Percentiles rank a stretch among this genome's conserved stretches.
These are phyloP conservation scores for Xylaria hypoxylon DNA, from an alignment of 2,329 filamentous ascomycete species.

Conservation along the genomic window DNA sequence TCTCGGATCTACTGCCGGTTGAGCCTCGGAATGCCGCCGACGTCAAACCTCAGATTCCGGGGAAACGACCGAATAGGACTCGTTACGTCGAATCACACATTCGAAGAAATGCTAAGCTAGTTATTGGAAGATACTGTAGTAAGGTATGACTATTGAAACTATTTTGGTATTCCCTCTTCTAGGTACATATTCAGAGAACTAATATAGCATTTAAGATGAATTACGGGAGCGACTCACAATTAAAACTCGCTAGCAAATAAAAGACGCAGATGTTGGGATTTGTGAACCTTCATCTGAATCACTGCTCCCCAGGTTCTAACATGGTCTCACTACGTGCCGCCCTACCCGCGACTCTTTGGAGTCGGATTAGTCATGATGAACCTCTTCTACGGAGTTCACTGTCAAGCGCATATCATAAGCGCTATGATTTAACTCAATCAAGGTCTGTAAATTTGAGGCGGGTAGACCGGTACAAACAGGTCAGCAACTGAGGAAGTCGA, in stretches of 20 bases:
- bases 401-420: not conserved
- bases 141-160: not conserved
- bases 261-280: not conserved
- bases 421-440: not conserved
- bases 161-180: not conserved
- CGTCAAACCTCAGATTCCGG: not conserved
- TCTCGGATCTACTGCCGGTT: constrained; percentile 11
- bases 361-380: not conserved
- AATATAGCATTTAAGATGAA: not conserved
- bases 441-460: not conserved
- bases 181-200: not conserved
- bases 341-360: not conserved
- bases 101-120: not conserved
- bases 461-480: not conserved
- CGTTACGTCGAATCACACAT: not conserved
- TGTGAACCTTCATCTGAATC: not conserved
- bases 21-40: constrained; percentile 6
- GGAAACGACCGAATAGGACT: not conserved
- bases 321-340: constrained; percentile 7
- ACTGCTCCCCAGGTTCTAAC: not conserved
- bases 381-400: not conserved
- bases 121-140: not conserved
- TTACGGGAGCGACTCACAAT: not conserved
- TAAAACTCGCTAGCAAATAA: constrained; percentile 6
- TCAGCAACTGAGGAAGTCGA: not conserved